Evolutionary conservation across 805 yeast genomes (phyloP).

Genomic region (Teunomyces tritomae): DNA sequence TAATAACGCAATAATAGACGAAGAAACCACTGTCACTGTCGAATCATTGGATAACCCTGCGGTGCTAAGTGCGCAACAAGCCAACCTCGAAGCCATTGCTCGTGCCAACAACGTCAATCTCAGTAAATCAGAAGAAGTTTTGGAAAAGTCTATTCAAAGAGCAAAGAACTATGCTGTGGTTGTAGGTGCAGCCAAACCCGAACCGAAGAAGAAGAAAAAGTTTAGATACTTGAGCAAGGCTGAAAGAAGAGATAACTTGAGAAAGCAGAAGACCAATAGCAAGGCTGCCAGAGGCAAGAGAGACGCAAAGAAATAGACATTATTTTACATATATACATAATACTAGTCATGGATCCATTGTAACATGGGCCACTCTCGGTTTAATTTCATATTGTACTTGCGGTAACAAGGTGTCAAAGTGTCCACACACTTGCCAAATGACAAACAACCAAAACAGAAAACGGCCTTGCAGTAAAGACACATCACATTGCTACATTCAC

Average conservation of each 20-base stretch:
- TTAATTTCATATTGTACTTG: neutral
- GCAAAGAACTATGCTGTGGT: constrained; percentile 83
- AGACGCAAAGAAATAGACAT: constrained; percentile 1
- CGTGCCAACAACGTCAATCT: constrained; percentile 71
- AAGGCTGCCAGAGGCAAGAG: constrained; percentile 4
- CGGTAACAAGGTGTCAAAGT: neutral
- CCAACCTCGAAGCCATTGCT: constrained; percentile 45
- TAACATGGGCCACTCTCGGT: neutral
- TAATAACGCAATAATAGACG: constrained; percentile 41
- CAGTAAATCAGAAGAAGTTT: constrained; percentile 60
- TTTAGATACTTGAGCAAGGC: constrained; percentile 81
- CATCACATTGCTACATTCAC: neutral
- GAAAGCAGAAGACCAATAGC: constrained; percentile 32
- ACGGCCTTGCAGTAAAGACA: neutral
- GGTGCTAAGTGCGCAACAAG: constrained; percentile 28
- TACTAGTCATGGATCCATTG: neutral
- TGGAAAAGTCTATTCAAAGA: constrained; percentile 69
- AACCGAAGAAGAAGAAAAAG: constrained; percentile 62
- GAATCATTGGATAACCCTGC: constrained; percentile 54
- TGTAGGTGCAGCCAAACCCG: constrained; percentile 48
- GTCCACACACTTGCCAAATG: neutral
- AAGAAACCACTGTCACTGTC: constrained; percentile 50
- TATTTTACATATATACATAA: neutral
- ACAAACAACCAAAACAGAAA: neutral
- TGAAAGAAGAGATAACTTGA: constrained; percentile 59